Evolutionary conservation across 768 basidiomycete genomes (phyloP), one percentile per base, ranked within the genome.

Genomic region (Hydnomerulius pinastri): DNA sequence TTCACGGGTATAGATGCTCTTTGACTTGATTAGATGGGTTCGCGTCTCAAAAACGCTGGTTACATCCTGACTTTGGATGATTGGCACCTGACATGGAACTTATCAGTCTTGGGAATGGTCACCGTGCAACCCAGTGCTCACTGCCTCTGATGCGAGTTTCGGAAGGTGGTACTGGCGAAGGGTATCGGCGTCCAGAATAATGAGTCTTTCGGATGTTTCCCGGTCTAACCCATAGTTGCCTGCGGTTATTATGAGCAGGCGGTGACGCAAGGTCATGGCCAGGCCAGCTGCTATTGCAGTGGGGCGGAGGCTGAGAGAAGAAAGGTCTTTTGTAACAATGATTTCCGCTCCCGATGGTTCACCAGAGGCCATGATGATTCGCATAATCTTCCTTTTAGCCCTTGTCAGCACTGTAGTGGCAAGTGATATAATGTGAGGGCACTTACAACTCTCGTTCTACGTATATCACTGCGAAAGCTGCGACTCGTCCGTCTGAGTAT

Each of bases 11-110:
- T 44, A 33, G 10, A 21, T 24, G 21, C 23, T 39, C 20, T 12
- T 39, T 11, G 51, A 24, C 39, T 42, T 57, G n/a, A 55, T 13
- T 1, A 48, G 9, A 27, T 55, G 54, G 4, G 46, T 51, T 35
- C 37, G 37, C 2, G 41, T 57, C 30, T 43, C 43, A 18, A 56
- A 35, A 36, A 48, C 2, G 27, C 7, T 37, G 10, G 11, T 24
- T 6, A 15, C 45, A 4, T 44, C 25, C 13, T 23, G 18, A 13
- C 8, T 17, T 13, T 21, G 12, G 32, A n/a, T 17, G n/a, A 8
- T 17, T 10, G n/a, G 2, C 2, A 28, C 30, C 20, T 6, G 8
- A 29, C 4, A 39, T 45, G 18, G 21, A 50, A 43, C 39, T 50
- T 17, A 37, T 40, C 10, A 50, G 27, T 18, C 29, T n/a, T n/a